phyloP scores from a whole-genome alignment of 305 asterid genomes.

The Euphrasia arctica region DNA sequence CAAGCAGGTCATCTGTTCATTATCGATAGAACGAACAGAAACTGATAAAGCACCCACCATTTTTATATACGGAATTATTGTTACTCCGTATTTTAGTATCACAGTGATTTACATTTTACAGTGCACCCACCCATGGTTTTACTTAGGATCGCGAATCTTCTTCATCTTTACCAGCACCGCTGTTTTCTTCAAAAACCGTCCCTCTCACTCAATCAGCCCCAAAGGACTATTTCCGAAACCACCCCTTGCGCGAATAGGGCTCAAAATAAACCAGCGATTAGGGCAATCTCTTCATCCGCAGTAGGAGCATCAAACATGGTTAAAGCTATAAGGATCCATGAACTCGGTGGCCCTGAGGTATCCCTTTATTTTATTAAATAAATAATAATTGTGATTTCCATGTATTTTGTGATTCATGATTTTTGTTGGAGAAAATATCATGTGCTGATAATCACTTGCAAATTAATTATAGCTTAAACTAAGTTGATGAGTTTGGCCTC shows the following conservation, averaged over 20 bases:
- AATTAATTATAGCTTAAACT: constrained; percentile 9
- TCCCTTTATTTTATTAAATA: background rate
- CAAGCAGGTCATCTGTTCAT: too few species aligned
- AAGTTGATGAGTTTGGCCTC: too few species aligned
- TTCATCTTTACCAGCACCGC: constrained; percentile 12
- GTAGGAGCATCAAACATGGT: constrained; percentile 42
- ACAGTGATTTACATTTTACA: background rate
- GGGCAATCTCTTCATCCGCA: constrained; percentile 35
- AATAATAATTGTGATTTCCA: constrained; percentile 3
- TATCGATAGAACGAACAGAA: too few species aligned
- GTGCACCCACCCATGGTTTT: constrained; percentile 23
- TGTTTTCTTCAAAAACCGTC: constrained; percentile 27
- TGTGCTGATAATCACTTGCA: background rate
- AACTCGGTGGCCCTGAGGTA: constrained; percentile 76
- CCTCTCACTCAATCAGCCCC: constrained; percentile 23
- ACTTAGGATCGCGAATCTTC: constrained; percentile 15
- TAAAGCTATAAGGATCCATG: constrained; percentile 62
- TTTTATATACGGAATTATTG: too few species aligned
- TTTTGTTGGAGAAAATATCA: constrained; percentile 8
- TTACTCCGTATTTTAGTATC: background rate
- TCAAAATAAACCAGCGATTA: constrained; percentile 19
- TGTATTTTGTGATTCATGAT: constrained; percentile 5
- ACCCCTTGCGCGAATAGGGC: constrained; percentile 5
- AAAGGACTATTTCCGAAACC: constrained; percentile 10
- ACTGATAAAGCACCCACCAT: too few species aligned